Conservation (phyloP, 2,329 filamentous ascomycete genomes). For the Ceratocystis albifundus region DNA sequence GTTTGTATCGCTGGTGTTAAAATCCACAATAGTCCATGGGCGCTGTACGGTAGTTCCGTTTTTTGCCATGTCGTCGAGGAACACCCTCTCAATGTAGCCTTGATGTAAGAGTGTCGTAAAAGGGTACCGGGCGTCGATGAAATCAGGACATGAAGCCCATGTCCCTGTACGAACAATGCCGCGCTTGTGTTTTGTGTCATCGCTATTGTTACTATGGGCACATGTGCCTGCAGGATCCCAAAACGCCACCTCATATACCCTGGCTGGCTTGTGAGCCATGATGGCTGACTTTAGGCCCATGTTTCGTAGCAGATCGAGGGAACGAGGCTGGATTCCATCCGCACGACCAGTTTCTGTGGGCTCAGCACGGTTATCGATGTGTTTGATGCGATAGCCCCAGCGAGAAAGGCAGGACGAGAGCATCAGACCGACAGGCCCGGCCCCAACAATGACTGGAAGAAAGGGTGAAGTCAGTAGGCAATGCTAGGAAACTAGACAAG, state of each 20-base stretch:
- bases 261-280: constrained; percentile 77
- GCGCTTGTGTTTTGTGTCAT: background rate
- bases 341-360: constrained; percentile 77
- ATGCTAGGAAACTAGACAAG: constrained; percentile 12
- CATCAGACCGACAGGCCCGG: constrained; percentile 78
- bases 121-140: constrained; percentile 61
- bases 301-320: constrained; percentile 74
- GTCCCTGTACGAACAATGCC: constrained; percentile 52
- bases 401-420: constrained; percentile 76
- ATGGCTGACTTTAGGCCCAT: constrained; percentile 81
- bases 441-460: constrained; percentile 64
- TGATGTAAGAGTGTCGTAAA: constrained; percentile 62
- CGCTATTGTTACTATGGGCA: constrained; percentile 37
- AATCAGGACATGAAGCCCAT: constrained; percentile 81
- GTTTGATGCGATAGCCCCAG: constrained; percentile 92
- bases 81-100: constrained; percentile 57
- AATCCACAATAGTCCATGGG: constrained; percentile 53
- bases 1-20: constrained; percentile 44
- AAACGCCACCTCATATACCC: constrained; percentile 68
- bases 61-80: constrained; percentile 53
- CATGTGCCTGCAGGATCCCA: constrained; percentile 46
- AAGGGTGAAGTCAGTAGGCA: constrained; percentile 26
- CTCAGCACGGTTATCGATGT: constrained; percentile 81
- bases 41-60: constrained; percentile 50
- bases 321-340: constrained; percentile 84